Evolutionary conservation across 768 basidiomycete genomes (phyloP).

Genomic region (Wakefieldia striispora): DNA sequence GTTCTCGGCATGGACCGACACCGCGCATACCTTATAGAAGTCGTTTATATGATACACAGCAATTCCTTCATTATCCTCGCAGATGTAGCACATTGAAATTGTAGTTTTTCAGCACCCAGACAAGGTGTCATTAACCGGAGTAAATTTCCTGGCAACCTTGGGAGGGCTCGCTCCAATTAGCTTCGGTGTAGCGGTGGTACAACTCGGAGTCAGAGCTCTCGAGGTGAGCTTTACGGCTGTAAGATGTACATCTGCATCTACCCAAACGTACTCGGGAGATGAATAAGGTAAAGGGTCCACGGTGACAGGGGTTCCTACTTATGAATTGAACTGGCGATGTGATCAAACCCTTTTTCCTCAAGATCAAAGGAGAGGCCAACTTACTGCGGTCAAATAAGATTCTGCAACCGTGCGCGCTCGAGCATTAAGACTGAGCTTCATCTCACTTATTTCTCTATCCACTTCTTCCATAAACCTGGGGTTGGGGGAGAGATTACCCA

Average conservation of each 20-base stretch:
- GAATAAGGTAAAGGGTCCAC: constrained; percentile 11
- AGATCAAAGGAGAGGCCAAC: constrained; percentile 24
- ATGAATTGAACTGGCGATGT: constrained; percentile 25
- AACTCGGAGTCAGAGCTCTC: constrained; percentile 7
- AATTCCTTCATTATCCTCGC: constrained; percentile 19
- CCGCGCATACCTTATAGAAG: constrained; percentile 20
- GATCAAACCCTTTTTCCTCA: constrained; percentile 5
- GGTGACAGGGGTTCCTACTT: constrained; percentile 3
- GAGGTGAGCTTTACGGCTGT: constrained; percentile 8
- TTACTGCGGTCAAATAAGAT: constrained; percentile 88
- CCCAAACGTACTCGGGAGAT: constrained; percentile 12
- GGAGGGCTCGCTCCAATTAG: not conserved
- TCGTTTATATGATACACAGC: constrained; percentile 14
- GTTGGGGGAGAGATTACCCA: not conserved
- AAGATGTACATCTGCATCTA: constrained; percentile 18
- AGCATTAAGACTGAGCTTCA: constrained; percentile 96
- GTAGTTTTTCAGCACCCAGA: constrained; percentile 13
- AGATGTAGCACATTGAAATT: constrained; percentile 20
- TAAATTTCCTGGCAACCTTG: not conserved
- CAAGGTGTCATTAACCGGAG: constrained; percentile 3
- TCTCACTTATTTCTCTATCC: constrained; percentile 98
- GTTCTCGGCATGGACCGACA: constrained; percentile 23
- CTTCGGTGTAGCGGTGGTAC: constrained; percentile 17
- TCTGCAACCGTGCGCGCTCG: constrained; percentile 97
- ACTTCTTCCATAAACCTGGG: constrained; percentile 97